These are phyloP conservation scores for Stygiomarasmius scandens DNA, from an alignment of 1,284 basidiomycete genomes.

Conservation along the genomic window DNA sequence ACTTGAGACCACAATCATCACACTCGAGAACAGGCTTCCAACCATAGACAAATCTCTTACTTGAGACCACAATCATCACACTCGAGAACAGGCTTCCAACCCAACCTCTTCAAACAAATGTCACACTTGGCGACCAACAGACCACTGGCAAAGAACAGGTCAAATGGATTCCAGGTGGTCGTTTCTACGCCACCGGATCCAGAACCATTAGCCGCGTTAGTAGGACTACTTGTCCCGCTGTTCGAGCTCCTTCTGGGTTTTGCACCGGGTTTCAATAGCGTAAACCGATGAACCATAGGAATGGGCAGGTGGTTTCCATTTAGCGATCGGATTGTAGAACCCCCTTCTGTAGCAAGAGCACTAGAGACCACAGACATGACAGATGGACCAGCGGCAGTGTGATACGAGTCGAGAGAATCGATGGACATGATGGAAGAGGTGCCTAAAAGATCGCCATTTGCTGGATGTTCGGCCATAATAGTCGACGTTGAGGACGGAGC, in stretches of 20 bases:
- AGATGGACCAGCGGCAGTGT: constrained; percentile 60
- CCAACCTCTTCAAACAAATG: constrained; percentile 79
- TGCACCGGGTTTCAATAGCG: constrained; percentile 76
- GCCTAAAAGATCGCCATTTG: constrained; percentile 34
- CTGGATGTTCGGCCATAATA: constrained; percentile 28
- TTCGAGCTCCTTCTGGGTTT: constrained; percentile 47
- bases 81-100: constrained; percentile 82
- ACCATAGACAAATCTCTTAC: constrained; percentile 38
- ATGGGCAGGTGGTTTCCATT: constrained; percentile 39
- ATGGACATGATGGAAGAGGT: constrained; percentile 58
- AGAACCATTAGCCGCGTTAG: constrained; percentile 13
- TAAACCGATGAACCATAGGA: constrained; percentile 79
- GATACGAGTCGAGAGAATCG: constrained; percentile 68
- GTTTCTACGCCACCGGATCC: constrained; percentile 27
- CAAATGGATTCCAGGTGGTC: constrained; percentile 71
- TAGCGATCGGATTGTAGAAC: constrained; percentile 60
- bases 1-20: constrained; percentile 84
- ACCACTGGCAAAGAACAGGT: constrained; percentile 74
- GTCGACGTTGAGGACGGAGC: constrained; percentile 24
- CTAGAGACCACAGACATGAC: constrained; percentile 56
- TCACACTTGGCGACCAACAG: constrained; percentile 77
- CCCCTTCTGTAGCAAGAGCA: constrained; percentile 70
- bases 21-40: constrained; percentile 12
- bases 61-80: constrained; percentile 87
- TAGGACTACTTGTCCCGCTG: constrained; percentile 35